These are phyloP conservation scores for Termitomyces sp. DNA, from an alignment of 768 basidiomycete species.

Conservation along the genomic window DNA sequence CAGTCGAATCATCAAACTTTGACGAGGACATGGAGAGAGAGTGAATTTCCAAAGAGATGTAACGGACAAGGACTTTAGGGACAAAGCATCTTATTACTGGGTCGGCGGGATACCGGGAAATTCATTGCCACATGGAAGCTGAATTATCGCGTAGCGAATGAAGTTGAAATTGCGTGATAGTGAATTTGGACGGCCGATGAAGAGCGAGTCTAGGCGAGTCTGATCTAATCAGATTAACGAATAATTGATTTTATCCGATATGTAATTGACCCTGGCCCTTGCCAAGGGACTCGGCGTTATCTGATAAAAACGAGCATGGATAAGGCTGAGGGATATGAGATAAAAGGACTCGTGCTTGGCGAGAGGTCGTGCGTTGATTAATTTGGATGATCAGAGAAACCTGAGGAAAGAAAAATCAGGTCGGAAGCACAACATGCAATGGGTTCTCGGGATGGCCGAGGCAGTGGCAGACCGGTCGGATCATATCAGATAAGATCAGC, in stretches of 20 bases:
- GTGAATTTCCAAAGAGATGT: background rate
- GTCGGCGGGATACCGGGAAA: background rate
- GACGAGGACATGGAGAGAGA: conserved; percentile 7
- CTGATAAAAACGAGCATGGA: no score
- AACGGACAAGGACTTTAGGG: background rate
- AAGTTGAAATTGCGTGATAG: conserved; percentile 7
- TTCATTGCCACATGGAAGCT: background rate
- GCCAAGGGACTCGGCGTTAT: conserved; percentile 8
- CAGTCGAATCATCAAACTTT: conserved; percentile 8
- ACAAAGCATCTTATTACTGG: background rate
- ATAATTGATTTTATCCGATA: conserved; percentile 21
- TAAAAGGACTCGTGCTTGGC: no score
- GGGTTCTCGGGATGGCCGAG: no score
- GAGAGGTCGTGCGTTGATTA: no score
- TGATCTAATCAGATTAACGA: conserved; percentile 23
- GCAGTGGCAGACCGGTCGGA: no score
- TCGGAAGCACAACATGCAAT: no score
- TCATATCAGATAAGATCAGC: conserved; percentile 29
- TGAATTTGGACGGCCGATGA: background rate
- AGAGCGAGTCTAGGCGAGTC: no score
- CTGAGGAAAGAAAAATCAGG: no score
- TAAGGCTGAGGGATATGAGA: no score
- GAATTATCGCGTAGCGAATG: background rate
- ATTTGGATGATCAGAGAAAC: no score
- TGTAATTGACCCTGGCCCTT: conserved; percentile 5